Base-by-base conservation (phyloP, 495 filamentous ascomycete species). In the Penicillium diatomitis region DNA sequence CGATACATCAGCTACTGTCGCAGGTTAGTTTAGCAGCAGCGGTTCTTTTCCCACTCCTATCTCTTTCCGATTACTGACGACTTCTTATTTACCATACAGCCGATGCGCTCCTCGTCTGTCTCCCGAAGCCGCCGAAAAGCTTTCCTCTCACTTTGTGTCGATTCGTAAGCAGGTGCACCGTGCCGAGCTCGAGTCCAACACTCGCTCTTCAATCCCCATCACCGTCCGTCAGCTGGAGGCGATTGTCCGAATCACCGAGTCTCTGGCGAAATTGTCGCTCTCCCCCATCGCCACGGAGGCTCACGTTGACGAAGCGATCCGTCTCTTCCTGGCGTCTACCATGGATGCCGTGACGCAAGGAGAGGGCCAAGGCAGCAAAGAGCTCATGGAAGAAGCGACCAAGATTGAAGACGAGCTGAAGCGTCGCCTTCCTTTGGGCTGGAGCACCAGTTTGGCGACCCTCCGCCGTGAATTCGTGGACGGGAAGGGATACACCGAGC, bases 271-370 rank as follows among this genome's bases (percentile, higher is more conserved):
- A 65, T 69, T 99, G 10, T 76, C 83, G 1, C 81, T 99, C 28
- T 86, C 83, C 0, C 83, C 90, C 29, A 74, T 96, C 30, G 92
- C 90, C 20, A 88, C 84, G 2, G 90, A 95, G 66, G 74, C 79
- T 44, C 92, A 99, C 66, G 92, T 99, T 43, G 90, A 99, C 63
- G 92, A 99, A 71, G 92, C 94, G 2, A 99, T 99, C 59, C 85
- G 94, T 0, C 80, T 99, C 31, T 99, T 99, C 83, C 72, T 99
- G 4, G 94, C 91, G 38, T 87, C 82, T 2, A 99, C 92, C 43
- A 99, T 99, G 92, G 91, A 99, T 66, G 92, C 92, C 3, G 88
- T 96, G 37, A 88, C 86, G 38, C 88, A 95, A 58, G 92, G 91
- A 30, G 81, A 84, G 47, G 83, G 81, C 44, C 80, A 86, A 50